Evolutionary conservation across 257 asterid species (phyloP).

Genomic region (Euphrasia confusa): DNA sequence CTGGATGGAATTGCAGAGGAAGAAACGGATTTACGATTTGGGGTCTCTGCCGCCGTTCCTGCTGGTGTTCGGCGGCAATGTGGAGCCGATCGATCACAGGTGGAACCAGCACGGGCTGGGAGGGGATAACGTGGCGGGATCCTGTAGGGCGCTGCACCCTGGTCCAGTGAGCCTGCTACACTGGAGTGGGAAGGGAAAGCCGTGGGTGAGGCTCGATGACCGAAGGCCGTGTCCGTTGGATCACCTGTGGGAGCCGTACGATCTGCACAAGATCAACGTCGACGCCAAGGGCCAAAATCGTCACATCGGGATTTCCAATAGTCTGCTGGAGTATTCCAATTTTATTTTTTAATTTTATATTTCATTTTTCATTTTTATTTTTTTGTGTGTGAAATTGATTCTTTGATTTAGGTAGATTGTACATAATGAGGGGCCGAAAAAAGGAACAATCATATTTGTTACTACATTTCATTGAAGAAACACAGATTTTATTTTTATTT

Average conservation of each 20-base stretch:
- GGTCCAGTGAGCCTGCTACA: slow-evolving; percentile 71
- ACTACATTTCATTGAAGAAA: slow-evolving; percentile 12
- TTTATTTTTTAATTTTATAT: slow-evolving; percentile 30
- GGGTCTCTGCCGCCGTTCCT: slow-evolving; percentile 38
- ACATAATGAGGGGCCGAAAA: slow-evolving; percentile 34
- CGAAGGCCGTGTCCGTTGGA: slow-evolving; percentile 72
- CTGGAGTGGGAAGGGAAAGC: slow-evolving; percentile 68
- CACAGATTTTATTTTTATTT: too few relatives aligned
- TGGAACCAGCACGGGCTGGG: slow-evolving; percentile 68
- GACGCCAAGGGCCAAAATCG: slow-evolving; percentile 27
- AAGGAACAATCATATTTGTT: neutral
- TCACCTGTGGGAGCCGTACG: slow-evolving; percentile 70
- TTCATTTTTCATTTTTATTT: too few relatives aligned
- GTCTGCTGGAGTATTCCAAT: slow-evolving; percentile 2
- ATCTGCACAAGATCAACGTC: slow-evolving; percentile 42
- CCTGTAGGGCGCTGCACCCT: slow-evolving; percentile 69
- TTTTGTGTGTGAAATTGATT: slow-evolving; percentile 17
- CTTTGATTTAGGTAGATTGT: slow-evolving; percentile 23
- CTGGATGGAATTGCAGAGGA: slow-evolving; percentile 82
- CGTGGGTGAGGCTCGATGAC: slow-evolving; percentile 74
- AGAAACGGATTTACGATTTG: slow-evolving; percentile 40
- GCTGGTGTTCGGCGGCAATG: slow-evolving; percentile 35
- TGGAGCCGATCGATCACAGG: slow-evolving; percentile 34
- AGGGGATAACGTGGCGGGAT: slow-evolving; percentile 74
- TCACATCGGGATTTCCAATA: slow-evolving; percentile 32